phyloP scores from a whole-genome alignment of 73 alveolate species.

The Paramecium sonneborni region DNA sequence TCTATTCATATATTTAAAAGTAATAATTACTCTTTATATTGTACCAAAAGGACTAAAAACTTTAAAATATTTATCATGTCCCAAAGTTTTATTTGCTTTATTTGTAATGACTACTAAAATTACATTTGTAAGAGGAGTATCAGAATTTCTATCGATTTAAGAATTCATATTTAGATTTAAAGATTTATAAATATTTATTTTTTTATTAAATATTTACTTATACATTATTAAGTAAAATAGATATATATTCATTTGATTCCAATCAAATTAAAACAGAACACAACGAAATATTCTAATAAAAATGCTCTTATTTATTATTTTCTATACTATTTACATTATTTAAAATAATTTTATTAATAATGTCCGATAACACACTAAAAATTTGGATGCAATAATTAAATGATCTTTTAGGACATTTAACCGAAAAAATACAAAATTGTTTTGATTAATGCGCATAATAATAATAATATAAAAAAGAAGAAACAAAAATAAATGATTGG shows the following conservation, averaged over 20 bases:
- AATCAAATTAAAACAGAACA: background rate
- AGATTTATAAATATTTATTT: background rate
- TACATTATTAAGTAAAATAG: too few species aligned
- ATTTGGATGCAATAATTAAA: background rate
- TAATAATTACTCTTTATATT: background rate
- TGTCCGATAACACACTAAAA: slow-evolving; percentile 14
- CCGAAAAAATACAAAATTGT: background rate
- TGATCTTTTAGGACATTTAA: background rate
- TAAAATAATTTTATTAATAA: background rate
- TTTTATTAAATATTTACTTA: too few species aligned
- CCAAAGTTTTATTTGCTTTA: slow-evolving; percentile 22
- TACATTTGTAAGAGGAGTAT: slow-evolving; percentile 28
- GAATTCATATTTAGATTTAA: background rate
- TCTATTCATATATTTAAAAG: background rate
- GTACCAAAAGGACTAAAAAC: slow-evolving; percentile 48
- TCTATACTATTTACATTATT: background rate
- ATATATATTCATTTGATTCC: too few species aligned
- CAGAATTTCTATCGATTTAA: background rate
- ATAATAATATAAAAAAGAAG: background rate
- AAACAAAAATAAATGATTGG: background rate
- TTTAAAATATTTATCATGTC: slow-evolving; percentile 39
- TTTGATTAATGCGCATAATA: background rate
- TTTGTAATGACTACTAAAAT: slow-evolving; percentile 13
- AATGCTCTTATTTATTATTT: background rate
- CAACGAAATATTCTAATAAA: background rate